phyloP scores from a whole-genome alignment of 129 eudicot genomes.

The Oenanthe sinensis region DNA sequence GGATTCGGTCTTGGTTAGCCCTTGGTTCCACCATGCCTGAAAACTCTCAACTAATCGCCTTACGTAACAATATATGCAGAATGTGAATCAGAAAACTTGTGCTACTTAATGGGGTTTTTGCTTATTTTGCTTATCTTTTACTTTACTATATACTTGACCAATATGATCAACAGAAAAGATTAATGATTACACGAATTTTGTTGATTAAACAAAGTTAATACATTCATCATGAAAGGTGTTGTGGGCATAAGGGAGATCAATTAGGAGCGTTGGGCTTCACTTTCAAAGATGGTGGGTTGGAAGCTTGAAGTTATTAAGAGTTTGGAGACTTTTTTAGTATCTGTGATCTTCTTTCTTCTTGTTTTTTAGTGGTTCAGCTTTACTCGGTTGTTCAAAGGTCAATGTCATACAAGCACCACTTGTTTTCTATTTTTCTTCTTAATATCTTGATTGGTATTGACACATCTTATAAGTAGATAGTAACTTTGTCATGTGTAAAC shows the following conservation, averaged over 20 bases:
- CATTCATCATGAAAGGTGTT: not conserved
- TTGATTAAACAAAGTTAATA: not conserved
- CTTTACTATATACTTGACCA: not conserved
- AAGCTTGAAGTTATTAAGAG: not conserved
- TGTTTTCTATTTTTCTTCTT: not conserved
- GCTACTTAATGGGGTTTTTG: not conserved
- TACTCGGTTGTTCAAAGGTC: slow-evolving; percentile 5
- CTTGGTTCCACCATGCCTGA: not conserved
- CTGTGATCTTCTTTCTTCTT: not conserved
- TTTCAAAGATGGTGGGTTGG: slow-evolving; percentile 12
- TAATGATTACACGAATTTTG: not conserved
- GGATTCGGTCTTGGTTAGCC: not conserved
- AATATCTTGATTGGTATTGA: not conserved
- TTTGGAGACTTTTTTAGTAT: not conserved
- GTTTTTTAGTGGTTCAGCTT: slow-evolving; percentile 11
- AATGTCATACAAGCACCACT: slow-evolving; percentile 8
- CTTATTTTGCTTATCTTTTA: no score
- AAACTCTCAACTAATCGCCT: not conserved
- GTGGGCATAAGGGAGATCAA: not conserved
- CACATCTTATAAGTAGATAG: not conserved
- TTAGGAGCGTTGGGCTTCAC: slow-evolving; percentile 1
- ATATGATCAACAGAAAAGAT: not conserved
- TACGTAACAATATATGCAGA: not conserved
- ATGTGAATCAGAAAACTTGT: not conserved
- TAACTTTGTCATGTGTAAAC: not conserved